phyloP scores from a whole-genome alignment of 2,329 filamentous ascomycete genomes.

The Ceratocystis cacaofunesta region DNA sequence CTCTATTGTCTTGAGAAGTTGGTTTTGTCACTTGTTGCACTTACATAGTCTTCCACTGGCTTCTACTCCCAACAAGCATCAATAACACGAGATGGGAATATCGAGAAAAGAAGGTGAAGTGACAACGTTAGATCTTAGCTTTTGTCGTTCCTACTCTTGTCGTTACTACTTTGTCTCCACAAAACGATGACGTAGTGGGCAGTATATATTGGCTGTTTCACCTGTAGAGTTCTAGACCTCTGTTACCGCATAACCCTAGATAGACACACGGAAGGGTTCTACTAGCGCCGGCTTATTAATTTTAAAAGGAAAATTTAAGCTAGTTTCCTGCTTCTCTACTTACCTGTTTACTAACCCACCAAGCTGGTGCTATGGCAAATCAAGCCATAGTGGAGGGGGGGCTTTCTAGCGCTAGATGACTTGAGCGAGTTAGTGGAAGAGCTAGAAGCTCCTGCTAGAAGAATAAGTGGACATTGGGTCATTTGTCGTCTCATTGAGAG shows the following conservation, averaged over 20 bases:
- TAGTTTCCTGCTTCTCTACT: too few relatives aligned
- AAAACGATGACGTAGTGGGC: background rate
- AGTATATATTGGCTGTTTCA: background rate
- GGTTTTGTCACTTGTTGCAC: too few relatives aligned
- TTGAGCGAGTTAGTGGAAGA: background rate
- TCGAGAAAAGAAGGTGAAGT: background rate
- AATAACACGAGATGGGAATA: too few relatives aligned
- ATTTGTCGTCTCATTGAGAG: too few relatives aligned
- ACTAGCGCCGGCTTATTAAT: background rate
- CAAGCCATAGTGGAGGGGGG: background rate
- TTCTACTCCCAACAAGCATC: too few relatives aligned
- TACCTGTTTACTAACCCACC: background rate
- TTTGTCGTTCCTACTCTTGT: too few relatives aligned
- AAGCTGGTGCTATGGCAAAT: background rate
- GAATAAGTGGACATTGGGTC: too few relatives aligned
- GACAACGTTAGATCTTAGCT: background rate
- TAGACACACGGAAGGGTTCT: background rate
- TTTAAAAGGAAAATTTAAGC: too few relatives aligned
- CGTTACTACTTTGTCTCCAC: background rate
- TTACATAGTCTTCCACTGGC: too few relatives aligned
- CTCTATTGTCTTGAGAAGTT: too few relatives aligned
- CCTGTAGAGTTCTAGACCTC: background rate
- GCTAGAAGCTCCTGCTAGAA: background rate
- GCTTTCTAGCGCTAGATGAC: background rate
- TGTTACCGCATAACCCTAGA: background rate